Evolutionary conservation across 2,329 filamentous ascomycete genomes (phyloP), one percentile per base, ranked within the genome.

Genomic region (Diplodia corticola): DNA sequence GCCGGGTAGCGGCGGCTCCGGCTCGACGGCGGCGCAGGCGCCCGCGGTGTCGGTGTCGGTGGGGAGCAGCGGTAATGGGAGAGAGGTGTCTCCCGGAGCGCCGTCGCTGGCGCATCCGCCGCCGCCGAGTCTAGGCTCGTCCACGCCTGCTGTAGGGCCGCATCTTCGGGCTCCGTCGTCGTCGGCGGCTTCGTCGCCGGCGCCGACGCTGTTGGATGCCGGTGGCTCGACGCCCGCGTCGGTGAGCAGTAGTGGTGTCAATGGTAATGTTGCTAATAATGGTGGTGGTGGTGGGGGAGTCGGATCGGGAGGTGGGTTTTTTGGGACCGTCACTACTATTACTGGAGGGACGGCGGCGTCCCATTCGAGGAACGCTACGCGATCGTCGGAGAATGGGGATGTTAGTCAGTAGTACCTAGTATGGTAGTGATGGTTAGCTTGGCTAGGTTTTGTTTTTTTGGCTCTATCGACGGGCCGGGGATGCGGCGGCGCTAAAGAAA

Each of bases 1-100:
- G 24, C 20, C 49, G 37, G 37, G 37, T n/a, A 44, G 37, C 17
- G 40, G 40, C n/a, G 17, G 6, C 20, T 6, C 40, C 20, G 20
- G 40, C 17, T 44, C 17, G n/a, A 20, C 79, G 20, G 44, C 44
- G 49, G 26, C 17, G 20, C n/a, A n/a, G n/a, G n/a, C n/a, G n/a
- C n/a, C n/a, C n/a, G n/a, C n/a, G n/a, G n/a, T n/a, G n/a, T 15
- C 10, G 40, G 20, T 53, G 20, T 46, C 49, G 37, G 20, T 22
- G 30, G 9, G 7, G 22, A 50, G 13, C 13, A 44, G n/a, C n/a
- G n/a, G n/a, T n/a, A n/a, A n/a, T n/a, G n/a, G n/a, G n/a, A n/a
- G 57, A 54, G 65, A 53, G 3, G 28, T 24, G 13, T 63, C 46
- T 44, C 60, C 60, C 15, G 40, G n/a, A n/a, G n/a, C n/a, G n/a